Evolutionary conservation across 768 basidiomycete genomes (phyloP), one percentile per base, ranked within the genome.

Genomic region (Mycena amicta): DNA sequence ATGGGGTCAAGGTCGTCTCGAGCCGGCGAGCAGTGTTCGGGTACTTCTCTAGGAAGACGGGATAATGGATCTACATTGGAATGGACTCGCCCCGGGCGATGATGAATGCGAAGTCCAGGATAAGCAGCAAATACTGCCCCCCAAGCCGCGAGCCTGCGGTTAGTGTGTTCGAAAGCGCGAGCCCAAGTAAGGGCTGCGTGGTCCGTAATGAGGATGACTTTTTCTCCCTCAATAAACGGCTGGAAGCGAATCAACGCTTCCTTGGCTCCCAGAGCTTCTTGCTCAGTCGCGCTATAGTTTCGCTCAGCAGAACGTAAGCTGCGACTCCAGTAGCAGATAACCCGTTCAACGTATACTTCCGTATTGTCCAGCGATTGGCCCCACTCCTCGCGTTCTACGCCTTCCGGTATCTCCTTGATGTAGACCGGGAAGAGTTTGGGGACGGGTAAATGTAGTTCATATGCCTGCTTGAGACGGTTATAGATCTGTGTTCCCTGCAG

Each of bases 61-160:
- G 52, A 53, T 23, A 53, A 16, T 20, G 52, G 52, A 25, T 53
- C 52, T 29, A 55, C 53, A 47, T 71, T 71, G 2, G 68, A 72
- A 43, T 72, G 72, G 4, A 68, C 59, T 29, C 64, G n/a, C 2
- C 72, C 71, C 16, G 72, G 53, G 13, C 70, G 39, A 40, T 72
- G 72, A 11, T 67, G 50, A 13, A 72, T 71, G 25, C 61, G 40
- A 22, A 72, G 50, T 8, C 50, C 39, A 1, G 64, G 71, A 15
- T 65, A 72, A 13, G 72, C 68, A 2, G 61, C 49, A 49, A 68
- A 70, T 29, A 71, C 59, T 15, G 66, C 47, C 50, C 70, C 68
- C 71, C 66, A 73, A 0, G 66, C 52, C 2, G 56, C 47, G 6
- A 73, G 51, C 16, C 69, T 27, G 4, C 53, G 57, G 29, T 62